phyloP scores from a whole-genome alignment of 192 early-diverging fungal species.

The Gamsiella multidivaricata region DNA sequence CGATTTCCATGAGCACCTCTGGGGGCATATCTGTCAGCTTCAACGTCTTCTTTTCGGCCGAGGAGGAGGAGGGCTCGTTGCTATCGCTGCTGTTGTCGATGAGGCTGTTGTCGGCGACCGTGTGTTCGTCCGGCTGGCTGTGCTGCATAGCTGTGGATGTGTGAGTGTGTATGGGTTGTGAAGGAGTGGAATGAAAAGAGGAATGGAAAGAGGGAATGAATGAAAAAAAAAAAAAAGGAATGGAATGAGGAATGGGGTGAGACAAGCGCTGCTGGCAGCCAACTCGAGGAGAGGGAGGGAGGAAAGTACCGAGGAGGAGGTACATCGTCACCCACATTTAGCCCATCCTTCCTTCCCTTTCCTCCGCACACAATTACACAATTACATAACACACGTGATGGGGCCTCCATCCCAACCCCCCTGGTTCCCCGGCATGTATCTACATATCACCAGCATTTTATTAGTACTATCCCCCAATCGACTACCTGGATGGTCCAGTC shows the following conservation, averaged over 20 bases:
- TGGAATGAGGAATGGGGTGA: background rate
- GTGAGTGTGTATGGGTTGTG: no score
- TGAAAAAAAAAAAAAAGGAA: background rate
- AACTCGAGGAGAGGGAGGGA: no score
- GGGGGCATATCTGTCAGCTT: slow-evolving; percentile 26
- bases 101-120: background rate
- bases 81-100: background rate
- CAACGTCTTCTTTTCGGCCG: background rate
- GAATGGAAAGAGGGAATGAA: background rate
- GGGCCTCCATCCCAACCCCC: no score
- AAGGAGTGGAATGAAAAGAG: background rate
- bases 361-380: no score
- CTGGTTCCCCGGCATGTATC: no score
- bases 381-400: no score
- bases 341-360: no score
- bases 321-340: no score
- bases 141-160: no score
- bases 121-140: background rate
- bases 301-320: no score
- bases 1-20: slow-evolving; percentile 32
- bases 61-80: background rate
- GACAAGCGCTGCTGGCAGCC: background rate
- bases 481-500: background rate
- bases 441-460: no score
- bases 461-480: background rate